Evolutionary conservation across 306 rosid genomes (phyloP).

Genomic region (Prunus dulcis): DNA sequence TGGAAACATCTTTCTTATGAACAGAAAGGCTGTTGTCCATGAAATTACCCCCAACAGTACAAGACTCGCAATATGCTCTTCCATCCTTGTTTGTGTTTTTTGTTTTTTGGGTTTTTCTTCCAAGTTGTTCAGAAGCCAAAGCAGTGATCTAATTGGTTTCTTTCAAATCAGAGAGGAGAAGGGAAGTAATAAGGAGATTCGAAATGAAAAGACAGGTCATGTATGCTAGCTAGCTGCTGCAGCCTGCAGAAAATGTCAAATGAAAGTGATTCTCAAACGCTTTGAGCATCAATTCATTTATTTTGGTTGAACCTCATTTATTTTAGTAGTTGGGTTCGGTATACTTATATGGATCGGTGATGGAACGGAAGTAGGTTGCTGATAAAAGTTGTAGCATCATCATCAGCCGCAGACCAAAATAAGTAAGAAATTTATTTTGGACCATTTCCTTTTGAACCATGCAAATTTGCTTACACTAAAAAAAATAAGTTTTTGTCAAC

Average conservation of each 20-base stretch:
- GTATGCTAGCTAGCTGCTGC: no score
- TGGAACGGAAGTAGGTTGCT: neutral
- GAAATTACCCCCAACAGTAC: slow-evolving; percentile 56
- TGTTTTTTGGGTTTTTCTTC: neutral
- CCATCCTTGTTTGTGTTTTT: slow-evolving; percentile 10
- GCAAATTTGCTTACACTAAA: neutral
- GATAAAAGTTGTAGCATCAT: neutral
- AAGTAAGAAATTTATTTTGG: neutral
- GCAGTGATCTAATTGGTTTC: neutral
- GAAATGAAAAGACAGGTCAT: no score
- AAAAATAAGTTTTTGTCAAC: neutral
- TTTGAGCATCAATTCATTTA: neutral
- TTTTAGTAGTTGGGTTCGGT: neutral
- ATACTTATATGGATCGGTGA: neutral
- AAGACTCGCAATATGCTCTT: slow-evolving; percentile 23
- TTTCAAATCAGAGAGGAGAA: neutral
- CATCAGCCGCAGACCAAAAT: neutral
- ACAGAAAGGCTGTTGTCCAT: slow-evolving; percentile 59
- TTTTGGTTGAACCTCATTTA: slow-evolving; percentile 15
- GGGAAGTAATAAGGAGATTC: neutral
- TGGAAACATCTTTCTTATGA: slow-evolving; percentile 39
- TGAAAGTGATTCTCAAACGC: neutral
- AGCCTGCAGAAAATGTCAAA: neutral
- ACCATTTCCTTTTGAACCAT: neutral
- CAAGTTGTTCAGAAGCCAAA: no score